These are phyloP conservation scores for Lactarius sanguifluus DNA, from an alignment of 768 basidiomycete species.

Conservation along the genomic window DNA sequence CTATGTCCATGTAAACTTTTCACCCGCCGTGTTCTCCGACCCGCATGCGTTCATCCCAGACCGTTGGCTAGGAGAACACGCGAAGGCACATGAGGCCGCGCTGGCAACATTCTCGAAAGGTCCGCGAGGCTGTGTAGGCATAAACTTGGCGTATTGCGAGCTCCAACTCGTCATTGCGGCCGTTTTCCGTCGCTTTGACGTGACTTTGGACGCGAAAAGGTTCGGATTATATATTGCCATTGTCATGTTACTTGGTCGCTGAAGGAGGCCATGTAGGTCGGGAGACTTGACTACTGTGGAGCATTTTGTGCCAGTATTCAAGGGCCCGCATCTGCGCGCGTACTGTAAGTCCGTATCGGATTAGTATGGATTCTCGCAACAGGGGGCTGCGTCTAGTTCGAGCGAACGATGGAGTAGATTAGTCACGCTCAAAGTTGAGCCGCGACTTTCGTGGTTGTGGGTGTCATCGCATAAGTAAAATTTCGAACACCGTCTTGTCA, in stretches of 20 bases:
- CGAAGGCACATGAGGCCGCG: too few relatives aligned
- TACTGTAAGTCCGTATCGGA: background rate
- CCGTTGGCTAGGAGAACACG: too few relatives aligned
- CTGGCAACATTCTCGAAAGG: background rate
- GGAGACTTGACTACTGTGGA: background rate
- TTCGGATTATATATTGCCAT: background rate
- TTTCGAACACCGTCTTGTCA: too few relatives aligned
- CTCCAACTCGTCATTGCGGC: background rate
- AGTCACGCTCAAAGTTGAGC: too few relatives aligned
- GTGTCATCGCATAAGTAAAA: too few relatives aligned
- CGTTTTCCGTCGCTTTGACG: conserved; percentile 2
- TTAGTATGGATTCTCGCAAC: background rate
- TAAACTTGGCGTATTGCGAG: conserved; percentile 3
- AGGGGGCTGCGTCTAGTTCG: too few relatives aligned
- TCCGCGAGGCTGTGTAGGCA: background rate
- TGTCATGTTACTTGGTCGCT: too few relatives aligned
- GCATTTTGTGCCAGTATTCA: too few relatives aligned
- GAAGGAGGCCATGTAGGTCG: background rate
- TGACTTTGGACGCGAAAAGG: background rate
- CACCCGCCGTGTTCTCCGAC: background rate
- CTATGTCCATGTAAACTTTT: background rate
- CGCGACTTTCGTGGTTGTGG: too few relatives aligned
- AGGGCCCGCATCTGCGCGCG: too few relatives aligned
- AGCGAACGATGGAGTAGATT: too few relatives aligned
- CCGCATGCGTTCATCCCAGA: background rate